Base-by-base conservation (phyloP, 139 green algal species). In the Auxenochlorella protothecoides region DNA sequence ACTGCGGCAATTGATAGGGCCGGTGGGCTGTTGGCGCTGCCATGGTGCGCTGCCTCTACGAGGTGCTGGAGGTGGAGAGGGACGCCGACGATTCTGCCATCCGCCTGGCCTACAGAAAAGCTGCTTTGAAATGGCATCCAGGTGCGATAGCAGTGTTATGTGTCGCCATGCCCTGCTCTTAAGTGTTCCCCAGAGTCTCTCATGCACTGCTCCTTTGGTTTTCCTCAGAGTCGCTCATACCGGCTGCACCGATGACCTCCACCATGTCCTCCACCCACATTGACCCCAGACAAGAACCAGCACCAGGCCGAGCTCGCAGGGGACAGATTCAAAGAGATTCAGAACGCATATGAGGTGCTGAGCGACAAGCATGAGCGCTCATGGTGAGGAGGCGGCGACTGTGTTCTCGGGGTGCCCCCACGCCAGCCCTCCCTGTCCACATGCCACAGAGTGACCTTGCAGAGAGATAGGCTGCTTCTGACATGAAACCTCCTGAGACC, bases 291-390 rank as follows among this genome's bases (percentile, higher is more conserved):
- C 71, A 97, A 97, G 75, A 94, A 97, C 69, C 78, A 87, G 66
- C 74, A 88, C 71, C 71, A 85, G 2, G 59, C 80, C 11, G 84
- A 91, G 55, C 80, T 88, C 52, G 92, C 93, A 11, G 85, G 89
- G 15, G 85, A 91, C 15, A 53, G 72, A 6, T 98, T 98, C 84
- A 93, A 96, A 76, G 89, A 96, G 78, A 85, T 98, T 6, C 86
- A 89, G 65, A 98, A 96, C 71, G 93, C 94, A 2, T 98, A 96
- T 57, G 94, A 98, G 73, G 84, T 98, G 53, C 77, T 98, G 51
- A 92, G 75, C 63, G 93, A 98, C 84, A 85, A 87, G 66, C 87
- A 97, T 74, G 93, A 97, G 83, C 81, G 90, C 5, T 85, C 89
- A 8, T 98, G 90, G 92, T 93, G 65, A 51, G 77, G 27, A 44